Conservation (phyloP, 768 basidiomycete genomes). For the Lentinula sp. region DNA sequence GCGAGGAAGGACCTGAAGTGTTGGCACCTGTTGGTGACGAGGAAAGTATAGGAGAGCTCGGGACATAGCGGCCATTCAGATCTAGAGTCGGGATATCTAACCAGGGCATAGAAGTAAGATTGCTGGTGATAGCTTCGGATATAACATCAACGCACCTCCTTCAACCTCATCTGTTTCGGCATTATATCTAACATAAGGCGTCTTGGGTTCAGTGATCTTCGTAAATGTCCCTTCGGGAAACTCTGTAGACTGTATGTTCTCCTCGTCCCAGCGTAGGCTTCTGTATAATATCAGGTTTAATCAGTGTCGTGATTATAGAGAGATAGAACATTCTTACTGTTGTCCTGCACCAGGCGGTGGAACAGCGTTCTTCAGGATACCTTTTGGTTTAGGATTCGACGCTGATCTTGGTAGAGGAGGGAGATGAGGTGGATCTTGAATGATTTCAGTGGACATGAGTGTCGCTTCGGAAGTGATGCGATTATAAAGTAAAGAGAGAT, state of each 20-base stretch:
- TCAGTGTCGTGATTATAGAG: background rate
- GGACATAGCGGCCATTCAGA: slow-evolving; percentile 38
- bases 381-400: slow-evolving; percentile 74
- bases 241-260: slow-evolving; percentile 87
- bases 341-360: slow-evolving; percentile 32
- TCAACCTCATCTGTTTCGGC: slow-evolving; percentile 81
- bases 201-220: slow-evolving; percentile 99
- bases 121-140: too few relatives aligned
- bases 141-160: slow-evolving; percentile 53
- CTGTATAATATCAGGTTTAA: slow-evolving; percentile 19
- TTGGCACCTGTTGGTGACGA: slow-evolving; percentile 57
- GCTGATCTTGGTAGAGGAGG: slow-evolving; percentile 55
- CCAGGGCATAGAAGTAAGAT: background rate
- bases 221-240: slow-evolving; percentile 93
- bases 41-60: slow-evolving; percentile 34
- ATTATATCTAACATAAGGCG: slow-evolving; percentile 90
- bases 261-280: slow-evolving; percentile 93
- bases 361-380: slow-evolving; percentile 82
- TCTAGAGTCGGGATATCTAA: slow-evolving; percentile 84
- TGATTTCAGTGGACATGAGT: slow-evolving; percentile 23
- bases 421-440: slow-evolving; percentile 35
- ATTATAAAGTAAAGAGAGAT: too few relatives aligned
- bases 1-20: slow-evolving; percentile 63
- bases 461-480: background rate
- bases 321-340: slow-evolving; percentile 38